phyloP scores from a whole-genome alignment of 257 asterid genomes.

The Buddleja alternifolia region DNA sequence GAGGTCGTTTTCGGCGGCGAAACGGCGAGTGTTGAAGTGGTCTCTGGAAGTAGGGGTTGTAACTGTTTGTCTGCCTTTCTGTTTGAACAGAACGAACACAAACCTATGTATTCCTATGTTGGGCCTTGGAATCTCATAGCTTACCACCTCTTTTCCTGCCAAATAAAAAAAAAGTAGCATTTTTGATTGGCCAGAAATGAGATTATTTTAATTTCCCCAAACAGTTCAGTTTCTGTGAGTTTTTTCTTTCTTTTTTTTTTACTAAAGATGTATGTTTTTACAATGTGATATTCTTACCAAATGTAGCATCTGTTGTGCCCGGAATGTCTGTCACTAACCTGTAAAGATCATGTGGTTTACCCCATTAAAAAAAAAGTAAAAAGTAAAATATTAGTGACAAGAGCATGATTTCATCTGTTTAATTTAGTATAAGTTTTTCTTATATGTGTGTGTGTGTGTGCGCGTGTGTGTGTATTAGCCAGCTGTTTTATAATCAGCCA shows the following conservation, averaged over 20 bases:
- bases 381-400: neutral
- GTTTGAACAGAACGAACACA: slow-evolving; percentile 73
- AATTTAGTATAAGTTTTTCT: too few relatives aligned
- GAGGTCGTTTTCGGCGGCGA: slow-evolving; percentile 71
- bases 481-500: too few relatives aligned
- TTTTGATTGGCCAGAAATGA: too few relatives aligned
- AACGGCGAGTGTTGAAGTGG: slow-evolving; percentile 62
- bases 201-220: too few relatives aligned
- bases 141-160: slow-evolving; percentile 66
- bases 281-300: slow-evolving; percentile 55
- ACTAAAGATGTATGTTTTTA: neutral
- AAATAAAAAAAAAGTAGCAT: too few relatives aligned
- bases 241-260: neutral
- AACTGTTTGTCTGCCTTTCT: slow-evolving; percentile 61
- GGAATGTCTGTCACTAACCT: slow-evolving; percentile 94
- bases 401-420: neutral
- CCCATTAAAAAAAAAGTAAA: neutral
- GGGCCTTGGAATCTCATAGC: slow-evolving; percentile 76
- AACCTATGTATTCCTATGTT: slow-evolving; percentile 85
- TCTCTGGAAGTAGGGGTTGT: slow-evolving; percentile 52
- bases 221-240: neutral
- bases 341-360: slow-evolving; percentile 24
- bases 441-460: too few relatives aligned
- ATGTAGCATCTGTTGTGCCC: slow-evolving; percentile 82
- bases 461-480: too few relatives aligned